Conservation (phyloP, 768 basidiomycete species). For the Kockovaella imperatae region DNA sequence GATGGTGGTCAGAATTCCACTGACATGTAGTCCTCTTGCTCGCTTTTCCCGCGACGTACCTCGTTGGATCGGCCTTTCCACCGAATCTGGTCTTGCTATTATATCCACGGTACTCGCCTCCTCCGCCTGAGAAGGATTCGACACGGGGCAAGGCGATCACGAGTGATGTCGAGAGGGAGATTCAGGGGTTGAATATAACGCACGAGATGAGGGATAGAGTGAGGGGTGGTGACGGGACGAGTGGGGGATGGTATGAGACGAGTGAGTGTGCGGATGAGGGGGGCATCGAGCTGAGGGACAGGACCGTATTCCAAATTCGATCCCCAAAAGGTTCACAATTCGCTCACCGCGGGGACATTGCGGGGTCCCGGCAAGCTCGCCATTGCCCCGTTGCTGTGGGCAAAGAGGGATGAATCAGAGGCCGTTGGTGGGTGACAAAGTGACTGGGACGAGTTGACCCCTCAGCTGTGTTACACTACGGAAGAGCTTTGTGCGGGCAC, state of each 20-base stretch:
- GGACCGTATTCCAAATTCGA: slow-evolving; percentile 67
- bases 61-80: slow-evolving; percentile 38
- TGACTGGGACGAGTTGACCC: slow-evolving; percentile 52
- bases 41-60: slow-evolving; percentile 34
- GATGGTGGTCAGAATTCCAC: too few species aligned
- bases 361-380: slow-evolving; percentile 81
- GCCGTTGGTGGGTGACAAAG: slow-evolving; percentile 47
- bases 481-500: slow-evolving; percentile 72
- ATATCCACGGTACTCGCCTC: slow-evolving; percentile 68
- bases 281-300: slow-evolving; percentile 50
- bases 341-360: slow-evolving; percentile 74
- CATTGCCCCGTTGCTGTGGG: slow-evolving; percentile 66
- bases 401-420: slow-evolving; percentile 67
- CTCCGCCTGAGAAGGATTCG: slow-evolving; percentile 57
- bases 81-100: slow-evolving; percentile 50
- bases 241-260: slow-evolving; percentile 46
- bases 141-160: slow-evolving; percentile 56
- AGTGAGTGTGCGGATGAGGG: slow-evolving; percentile 26
- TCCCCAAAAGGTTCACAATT: slow-evolving; percentile 68
- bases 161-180: slow-evolving; percentile 56
- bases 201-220: slow-evolving; percentile 49
- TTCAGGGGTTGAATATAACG: slow-evolving; percentile 62
- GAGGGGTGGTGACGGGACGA: too few species aligned
- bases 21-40: slow-evolving; percentile 26
- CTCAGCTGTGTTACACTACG: slow-evolving; percentile 66